A percentile compares a stretch with the other conserved stretches of the same genome.
Evolutionary conservation across 2,329 filamentous ascomycete species (phyloP).

Genomic region (Ophiosphaerella narmari): DNA sequence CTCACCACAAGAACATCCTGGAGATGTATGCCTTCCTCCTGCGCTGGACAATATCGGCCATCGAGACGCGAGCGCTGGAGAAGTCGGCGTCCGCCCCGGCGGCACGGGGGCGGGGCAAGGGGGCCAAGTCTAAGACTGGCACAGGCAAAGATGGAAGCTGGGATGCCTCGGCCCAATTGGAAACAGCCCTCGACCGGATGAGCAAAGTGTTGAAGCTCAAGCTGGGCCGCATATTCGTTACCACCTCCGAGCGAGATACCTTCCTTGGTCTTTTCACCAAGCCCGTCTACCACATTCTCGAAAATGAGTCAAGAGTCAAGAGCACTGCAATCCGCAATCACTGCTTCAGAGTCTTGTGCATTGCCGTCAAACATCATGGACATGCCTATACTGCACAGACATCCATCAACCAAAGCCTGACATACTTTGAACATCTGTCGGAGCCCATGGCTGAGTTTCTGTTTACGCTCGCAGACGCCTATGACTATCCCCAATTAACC

Average conservation of each 20-base stretch:
- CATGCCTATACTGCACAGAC: conserved; percentile 97
- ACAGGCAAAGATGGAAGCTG: conserved; percentile 72
- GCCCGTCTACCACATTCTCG: conserved; percentile 89
- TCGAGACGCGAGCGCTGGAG: conserved; percentile 91
- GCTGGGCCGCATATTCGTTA: conserved; percentile 89
- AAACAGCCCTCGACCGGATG: conserved; percentile 89
- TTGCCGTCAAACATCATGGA: conserved; percentile 96
- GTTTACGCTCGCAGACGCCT: conserved; percentile 93
- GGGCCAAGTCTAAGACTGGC: conserved; percentile 68
- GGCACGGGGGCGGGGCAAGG: conserved; percentile 74
- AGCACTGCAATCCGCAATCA: conserved; percentile 90
- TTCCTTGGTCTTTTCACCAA: conserved; percentile 91
- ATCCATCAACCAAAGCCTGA: conserved; percentile 94
- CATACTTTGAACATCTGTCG: conserved; percentile 98
- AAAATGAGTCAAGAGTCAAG: conserved; percentile 92
- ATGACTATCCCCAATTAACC: conserved; percentile 93
- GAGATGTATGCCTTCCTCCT: conserved; percentile 94
- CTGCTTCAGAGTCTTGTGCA: conserved; percentile 93
- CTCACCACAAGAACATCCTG: conserved; percentile 86
- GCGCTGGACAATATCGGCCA: conserved; percentile 93
- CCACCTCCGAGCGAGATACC: conserved; percentile 93
- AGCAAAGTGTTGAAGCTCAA: conserved; percentile 94
- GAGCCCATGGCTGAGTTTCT: conserved; percentile 99
- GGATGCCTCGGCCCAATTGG: conserved; percentile 88
- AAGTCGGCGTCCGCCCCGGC: conserved; percentile 75